These are phyloP conservation scores for Ustilago xerochloae DNA, from an alignment of 1,284 basidiomycete species.

Conservation along the genomic window DNA sequence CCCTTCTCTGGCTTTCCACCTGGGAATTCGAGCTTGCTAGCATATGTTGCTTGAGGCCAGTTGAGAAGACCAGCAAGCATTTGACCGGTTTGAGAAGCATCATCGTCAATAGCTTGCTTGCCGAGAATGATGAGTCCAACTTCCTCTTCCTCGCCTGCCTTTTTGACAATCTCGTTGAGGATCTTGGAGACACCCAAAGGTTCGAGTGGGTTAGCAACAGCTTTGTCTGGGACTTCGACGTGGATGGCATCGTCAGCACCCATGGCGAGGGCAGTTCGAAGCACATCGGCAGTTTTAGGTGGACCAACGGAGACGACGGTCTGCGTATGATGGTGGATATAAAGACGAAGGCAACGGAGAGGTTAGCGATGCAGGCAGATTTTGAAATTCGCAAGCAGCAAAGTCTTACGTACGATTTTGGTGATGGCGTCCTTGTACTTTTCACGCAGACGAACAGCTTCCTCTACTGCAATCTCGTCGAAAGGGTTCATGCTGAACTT, in stretches of 20 bases:
- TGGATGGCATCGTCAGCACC: slow-evolving; percentile 94
- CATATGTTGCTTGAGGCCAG: slow-evolving; percentile 96
- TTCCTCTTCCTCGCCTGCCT: slow-evolving; percentile 73
- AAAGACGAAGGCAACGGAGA: not conserved
- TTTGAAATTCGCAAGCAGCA: no score
- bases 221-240: slow-evolving; percentile 79
- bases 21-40: slow-evolving; percentile 82
- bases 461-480: slow-evolving; percentile 82
- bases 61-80: slow-evolving; percentile 93
- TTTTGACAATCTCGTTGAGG: slow-evolving; percentile 80
- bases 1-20: slow-evolving; percentile 73
- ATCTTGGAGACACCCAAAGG: slow-evolving; percentile 88
- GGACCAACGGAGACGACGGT: slow-evolving; percentile 91
- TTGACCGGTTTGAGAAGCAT: slow-evolving; percentile 95
- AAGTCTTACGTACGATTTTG: slow-evolving; percentile 65
- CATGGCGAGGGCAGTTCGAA: slow-evolving; percentile 97
- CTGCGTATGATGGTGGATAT: slow-evolving; percentile 9
- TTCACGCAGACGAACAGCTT: slow-evolving; percentile 92
- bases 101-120: slow-evolving; percentile 99
- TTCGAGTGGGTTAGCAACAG: slow-evolving; percentile 75
- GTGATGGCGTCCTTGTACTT: slow-evolving; percentile 73
- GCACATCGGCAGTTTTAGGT: slow-evolving; percentile 86
- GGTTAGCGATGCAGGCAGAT: not conserved
- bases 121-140: slow-evolving; percentile 93
- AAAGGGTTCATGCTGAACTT: slow-evolving; percentile 71